phyloP scores from a whole-genome alignment of 768 basidiomycete genomes.

The Leccinum subgranulosum region DNA sequence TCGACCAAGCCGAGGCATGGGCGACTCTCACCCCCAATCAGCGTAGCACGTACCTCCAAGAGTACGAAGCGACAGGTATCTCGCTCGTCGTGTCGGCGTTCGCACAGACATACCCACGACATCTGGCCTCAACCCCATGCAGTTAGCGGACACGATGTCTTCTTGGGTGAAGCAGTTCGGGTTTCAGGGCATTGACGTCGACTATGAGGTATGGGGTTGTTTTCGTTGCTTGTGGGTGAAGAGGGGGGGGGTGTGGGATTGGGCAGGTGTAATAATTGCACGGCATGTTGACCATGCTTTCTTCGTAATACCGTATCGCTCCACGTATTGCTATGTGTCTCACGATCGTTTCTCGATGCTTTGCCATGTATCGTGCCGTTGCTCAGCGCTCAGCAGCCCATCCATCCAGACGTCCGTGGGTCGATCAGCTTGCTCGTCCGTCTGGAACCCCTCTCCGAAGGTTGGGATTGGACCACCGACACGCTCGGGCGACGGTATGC shows the following conservation, averaged over 20 bases:
- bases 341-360: background rate
- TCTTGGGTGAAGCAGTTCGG: slow-evolving; percentile 43
- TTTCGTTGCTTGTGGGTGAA: background rate
- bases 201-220: slow-evolving; percentile 37
- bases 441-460: too few species aligned
- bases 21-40: slow-evolving; percentile 29
- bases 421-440: too few species aligned
- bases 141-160: slow-evolving; percentile 32
- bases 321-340: background rate
- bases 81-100: slow-evolving; percentile 53
- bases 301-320: background rate
- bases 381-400: too few species aligned
- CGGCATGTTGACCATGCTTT: background rate
- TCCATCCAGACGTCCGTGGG: too few species aligned
- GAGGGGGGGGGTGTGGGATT: background rate
- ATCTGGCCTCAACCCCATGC: slow-evolving; percentile 27
- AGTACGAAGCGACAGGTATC: slow-evolving; percentile 52
- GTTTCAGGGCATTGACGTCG: slow-evolving; percentile 49
- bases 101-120: slow-evolving; percentile 33
- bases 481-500: too few species aligned
- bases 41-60: slow-evolving; percentile 39
- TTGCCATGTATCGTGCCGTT: background rate
- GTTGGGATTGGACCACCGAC: too few species aligned
- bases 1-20: too few species aligned
- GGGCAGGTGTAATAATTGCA: background rate